Evolutionary conservation across 139 green algal genomes (phyloP).

Genomic region (Picochlorum sp.): DNA sequence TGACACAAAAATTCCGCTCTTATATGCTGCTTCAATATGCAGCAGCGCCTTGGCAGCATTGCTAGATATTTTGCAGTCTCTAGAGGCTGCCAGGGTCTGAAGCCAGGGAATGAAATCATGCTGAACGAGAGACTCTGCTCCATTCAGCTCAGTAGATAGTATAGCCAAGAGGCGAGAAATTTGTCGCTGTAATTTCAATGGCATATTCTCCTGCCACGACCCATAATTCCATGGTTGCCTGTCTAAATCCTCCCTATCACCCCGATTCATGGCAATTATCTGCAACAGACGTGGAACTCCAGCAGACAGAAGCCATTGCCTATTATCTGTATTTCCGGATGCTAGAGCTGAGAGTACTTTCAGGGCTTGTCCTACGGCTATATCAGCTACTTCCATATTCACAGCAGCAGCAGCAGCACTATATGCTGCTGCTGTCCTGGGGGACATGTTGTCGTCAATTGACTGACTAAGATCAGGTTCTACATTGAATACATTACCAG

Average conservation of each 20-base stretch:
- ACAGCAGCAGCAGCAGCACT: slow-evolving; percentile 15
- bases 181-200: slow-evolving; percentile 21
- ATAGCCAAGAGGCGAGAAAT: slow-evolving; percentile 53
- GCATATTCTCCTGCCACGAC: neutral
- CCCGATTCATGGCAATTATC: slow-evolving; percentile 33
- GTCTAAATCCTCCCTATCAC: neutral
- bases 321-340: slow-evolving; percentile 36
- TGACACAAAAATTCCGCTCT: slow-evolving; percentile 2
- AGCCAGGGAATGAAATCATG: slow-evolving; percentile 47
- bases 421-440: slow-evolving; percentile 29
- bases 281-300: slow-evolving; percentile 57
- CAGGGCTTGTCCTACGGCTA: slow-evolving; percentile 21
- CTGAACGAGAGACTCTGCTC: slow-evolving; percentile 11
- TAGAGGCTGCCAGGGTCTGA: slow-evolving; percentile 19
- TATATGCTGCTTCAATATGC: slow-evolving; percentile 39
- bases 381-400: slow-evolving; percentile 27
- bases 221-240: neutral
- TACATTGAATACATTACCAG: slow-evolving; percentile 14
- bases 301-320: slow-evolving; percentile 46
- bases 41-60: slow-evolving; percentile 54
- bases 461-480: slow-evolving; percentile 30
- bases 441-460: slow-evolving; percentile 25
- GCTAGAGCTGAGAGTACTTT: slow-evolving; percentile 55
- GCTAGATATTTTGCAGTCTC: slow-evolving; percentile 55
- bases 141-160: slow-evolving; percentile 31